phyloP scores from a whole-genome alignment of 176 grass and related monocot genomes.

The Carex parvula region DNA sequence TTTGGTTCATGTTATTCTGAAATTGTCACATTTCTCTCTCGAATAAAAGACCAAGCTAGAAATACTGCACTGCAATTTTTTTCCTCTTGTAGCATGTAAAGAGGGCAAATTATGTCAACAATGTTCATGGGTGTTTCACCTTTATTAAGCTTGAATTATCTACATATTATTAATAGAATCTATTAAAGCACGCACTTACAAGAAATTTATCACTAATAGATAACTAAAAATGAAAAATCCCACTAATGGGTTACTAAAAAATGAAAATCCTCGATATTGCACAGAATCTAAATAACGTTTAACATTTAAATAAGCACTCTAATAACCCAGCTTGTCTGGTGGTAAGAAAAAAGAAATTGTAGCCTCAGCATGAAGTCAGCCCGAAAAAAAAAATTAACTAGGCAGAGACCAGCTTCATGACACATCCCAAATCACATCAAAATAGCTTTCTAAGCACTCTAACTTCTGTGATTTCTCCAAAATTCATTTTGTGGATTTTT shows the following conservation, averaged over 20 bases:
- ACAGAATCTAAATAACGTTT: slow-evolving; percentile 4
- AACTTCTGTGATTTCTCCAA: slow-evolving; percentile 5
- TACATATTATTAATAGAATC: background rate
- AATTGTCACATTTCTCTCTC: background rate
- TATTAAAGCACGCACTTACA: background rate
- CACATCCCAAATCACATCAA: slow-evolving; percentile 16
- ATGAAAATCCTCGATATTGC: background rate
- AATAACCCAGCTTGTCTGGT: background rate
- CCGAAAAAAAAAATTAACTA: slow-evolving; percentile 22
- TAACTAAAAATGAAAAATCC: background rate
- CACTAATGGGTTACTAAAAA: background rate
- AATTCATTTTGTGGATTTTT: background rate
- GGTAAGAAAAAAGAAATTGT: background rate
- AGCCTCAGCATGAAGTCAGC: slow-evolving; percentile 25
- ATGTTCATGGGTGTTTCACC: background rate
- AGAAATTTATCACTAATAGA: slow-evolving; percentile 4
- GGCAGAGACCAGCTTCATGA: slow-evolving; percentile 27
- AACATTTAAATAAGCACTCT: background rate
- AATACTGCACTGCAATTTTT: background rate
- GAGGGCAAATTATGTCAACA: background rate
- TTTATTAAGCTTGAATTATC: background rate
- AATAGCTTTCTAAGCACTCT: background rate
- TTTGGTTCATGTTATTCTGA: background rate
- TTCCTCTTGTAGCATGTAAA: background rate
- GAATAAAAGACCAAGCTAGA: background rate